Base-by-base conservation (phyloP, 305 asterid genomes). In the Rubia occidens region DNA sequence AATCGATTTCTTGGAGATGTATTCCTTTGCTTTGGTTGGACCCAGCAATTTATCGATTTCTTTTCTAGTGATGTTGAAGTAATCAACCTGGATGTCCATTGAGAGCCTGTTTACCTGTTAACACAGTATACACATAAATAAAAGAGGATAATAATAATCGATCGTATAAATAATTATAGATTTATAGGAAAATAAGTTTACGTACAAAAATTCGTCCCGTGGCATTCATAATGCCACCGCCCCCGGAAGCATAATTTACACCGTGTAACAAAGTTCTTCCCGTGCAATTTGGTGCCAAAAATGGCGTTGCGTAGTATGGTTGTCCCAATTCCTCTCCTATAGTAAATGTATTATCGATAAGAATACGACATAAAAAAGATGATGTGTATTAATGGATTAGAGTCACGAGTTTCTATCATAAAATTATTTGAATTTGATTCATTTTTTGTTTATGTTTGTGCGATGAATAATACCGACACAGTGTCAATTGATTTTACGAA, bases 181-280 rank as follows among this genome's bases (percentile, higher is more conserved):
- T 44, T 43, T 51, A 13, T 8, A 51, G 1, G 7, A n/a, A 11
- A 17, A 53, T 64, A n/a, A 67, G 6, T 49, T 14, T 3, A 49
- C 96, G 82, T 78, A 89, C 98, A 53, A 93, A 93, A 70, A 93
- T 83, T 67, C 88, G 77, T 74, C 98, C 98, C 0, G 96, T 88
- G 71, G 87, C 91, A 40, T 90, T 93, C 96, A 90, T 85, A 81
- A 90, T 87, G 18, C 97, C 97, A 7, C 97, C 98, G 17, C 96
- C 98, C 0, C 98, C 98, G 0, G 98, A 92, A 14, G 98, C 98
- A 69, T 92, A 92, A 64, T 89, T 92, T 13, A 89, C 96, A 2
- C 97, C 97, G 51, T 83, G 73, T 47, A 92, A 72, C 70, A 90
- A 13, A 45, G 84, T 55, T 78, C 75, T 84, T 21, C 98, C 98